These are phyloP conservation scores for Saccharomyces hybrid DNA, from an alignment of 1,139 yeast genomes.

Conservation along the genomic window DNA sequence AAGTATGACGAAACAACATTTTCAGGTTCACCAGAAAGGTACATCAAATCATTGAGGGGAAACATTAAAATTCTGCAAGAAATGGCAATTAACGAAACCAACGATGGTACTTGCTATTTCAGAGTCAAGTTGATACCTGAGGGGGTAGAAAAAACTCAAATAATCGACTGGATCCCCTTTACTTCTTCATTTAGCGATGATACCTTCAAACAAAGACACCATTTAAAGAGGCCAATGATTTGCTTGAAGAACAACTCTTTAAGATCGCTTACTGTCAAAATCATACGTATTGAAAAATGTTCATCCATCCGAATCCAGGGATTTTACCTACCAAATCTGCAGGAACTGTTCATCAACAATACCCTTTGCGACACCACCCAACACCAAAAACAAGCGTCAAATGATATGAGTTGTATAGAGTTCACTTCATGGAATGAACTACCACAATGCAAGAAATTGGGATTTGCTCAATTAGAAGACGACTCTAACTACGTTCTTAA, in stretches of 20 bases:
- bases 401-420: conserved; percentile 15
- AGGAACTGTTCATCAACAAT: conserved; percentile 5
- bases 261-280: conserved; percentile 15
- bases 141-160: conserved; percentile 15
- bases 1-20: conserved; percentile 18
- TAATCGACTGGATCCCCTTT: conserved; percentile 21
- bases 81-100: conserved; percentile 15
- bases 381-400: conserved; percentile 1
- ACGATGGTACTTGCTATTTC: conserved; percentile 23
- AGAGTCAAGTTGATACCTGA: conserved; percentile 21
- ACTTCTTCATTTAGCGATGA: conserved; percentile 3
- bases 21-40: conserved; percentile 15
- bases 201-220: background rate
- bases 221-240: conserved; percentile 16
- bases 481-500: conserved; percentile 12
- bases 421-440: conserved; percentile 25
- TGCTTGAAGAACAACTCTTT: conserved; percentile 16
- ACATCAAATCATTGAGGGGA: conserved; percentile 10
- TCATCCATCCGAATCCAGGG: conserved; percentile 18
- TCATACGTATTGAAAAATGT: conserved; percentile 10
- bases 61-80: conserved; percentile 16
- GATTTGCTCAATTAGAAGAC: conserved; percentile 3
- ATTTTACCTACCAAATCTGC: conserved; percentile 18
- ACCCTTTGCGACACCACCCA: background rate
- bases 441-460: conserved; percentile 10